Evolutionary conservation across 129 eudicot species (phyloP), one percentile per base, ranked within the genome.

Genomic region (Oenanthe sinensis): DNA sequence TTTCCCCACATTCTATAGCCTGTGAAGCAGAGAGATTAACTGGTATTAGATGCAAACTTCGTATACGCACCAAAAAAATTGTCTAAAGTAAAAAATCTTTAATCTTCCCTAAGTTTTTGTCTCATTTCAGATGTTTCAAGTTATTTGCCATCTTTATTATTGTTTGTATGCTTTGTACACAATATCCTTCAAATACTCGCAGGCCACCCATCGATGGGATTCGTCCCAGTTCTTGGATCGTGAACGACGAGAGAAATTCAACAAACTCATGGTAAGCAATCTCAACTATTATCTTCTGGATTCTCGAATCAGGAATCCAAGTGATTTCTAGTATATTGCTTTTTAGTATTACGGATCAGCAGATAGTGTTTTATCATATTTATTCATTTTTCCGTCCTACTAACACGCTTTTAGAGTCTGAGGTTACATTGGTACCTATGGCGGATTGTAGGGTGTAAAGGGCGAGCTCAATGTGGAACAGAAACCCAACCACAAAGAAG

Each of bases 401-500:
- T 93, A 83, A 93, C 97, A 89, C 96, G 54, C 78, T 94, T 94
- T 94, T 90, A 91, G 98, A 94, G 94, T 94, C 98, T 94, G 98
- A 94, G 97, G 97, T 90, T 94, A 97, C 91, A 39, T 82, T 91
- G 97, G 97, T 88, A 78, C 90, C 84, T 87, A 83, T 90, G 91
- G 92, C 91, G 89, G 86, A 87, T 94, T 94, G 98, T 94, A 94
- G 98, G 98, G 98, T 84, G 97, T 94, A 80, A 93, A 93, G 81
- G 98, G 97, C 70, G 97, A 93, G 0, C 73, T 79, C 48, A 89
- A 87, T 70, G 89, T 80, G 84, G 97, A 87, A 55, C 76, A 49
- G 46, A 85, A 93, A 84, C 80, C 88, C 30, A 86, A 83, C 75
- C 78, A 76, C 30, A 87, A 84, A 78, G 85, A 86, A 50, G 71